Base-by-base conservation (phyloP, 1,284 basidiomycete genomes). In the Xerocomus cyaneibrunnescens region DNA sequence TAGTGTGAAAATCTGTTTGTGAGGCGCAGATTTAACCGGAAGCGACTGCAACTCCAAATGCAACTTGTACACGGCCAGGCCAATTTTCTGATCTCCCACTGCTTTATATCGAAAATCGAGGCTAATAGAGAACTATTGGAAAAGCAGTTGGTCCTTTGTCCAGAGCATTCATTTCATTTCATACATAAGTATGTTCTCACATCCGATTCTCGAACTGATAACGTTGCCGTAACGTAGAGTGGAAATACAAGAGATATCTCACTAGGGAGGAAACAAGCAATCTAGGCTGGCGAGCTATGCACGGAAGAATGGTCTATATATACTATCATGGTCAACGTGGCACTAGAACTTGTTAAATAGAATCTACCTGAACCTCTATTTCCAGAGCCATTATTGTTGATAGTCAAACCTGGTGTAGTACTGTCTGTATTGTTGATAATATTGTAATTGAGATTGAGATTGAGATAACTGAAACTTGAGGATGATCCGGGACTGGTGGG, bases 351-450 rank as follows among this genome's bases (percentile, higher is more conserved):
- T n/a, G 16, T 32, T 32, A 13, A 16, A 38, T n/a, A 30, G 41
- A 38, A 50, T 58, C 12, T 45, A 59, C 55, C 27, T 6, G 48
- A 58, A 2, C 51, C 57, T 23, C 48, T 35, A 3, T n/a, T 59
- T 22, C 10, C 49, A 7, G 50, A 45, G 0, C 22, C 8, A 25
- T 42, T 43, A 22, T 39, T 47, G 16, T 48, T 56, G 7, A 64
- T 46, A 7, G 59, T 62, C 7, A 62, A 0, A 32, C 50, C 50
- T 0, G 9, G 14, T 13, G 34, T 3, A 22, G 3, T 42, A 8
- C 45, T 21, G 8, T 47, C 45, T 3, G 6, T 27, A 4, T 37
- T 52, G 36, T 17, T 40, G 32, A 63, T 8, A 4, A 45, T 10
- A 36, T 38, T 60, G 27, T 7, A 25, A 48, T 40, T 52, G 28